phyloP scores from a whole-genome alignment of 345 rosid species.

The Chamaenerion angustifolium region DNA sequence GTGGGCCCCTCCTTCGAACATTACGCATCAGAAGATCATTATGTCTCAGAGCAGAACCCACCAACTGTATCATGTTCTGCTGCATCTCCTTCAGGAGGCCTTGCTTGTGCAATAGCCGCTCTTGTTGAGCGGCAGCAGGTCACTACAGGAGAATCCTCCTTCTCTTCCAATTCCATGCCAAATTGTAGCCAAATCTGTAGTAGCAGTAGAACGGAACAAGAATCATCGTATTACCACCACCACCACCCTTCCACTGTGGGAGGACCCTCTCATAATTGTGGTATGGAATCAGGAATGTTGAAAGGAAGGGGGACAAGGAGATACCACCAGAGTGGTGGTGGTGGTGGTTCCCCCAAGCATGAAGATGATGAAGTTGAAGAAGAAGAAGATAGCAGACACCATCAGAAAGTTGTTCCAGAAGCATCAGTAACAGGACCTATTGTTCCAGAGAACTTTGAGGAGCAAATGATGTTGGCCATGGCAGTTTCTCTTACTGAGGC shows the following conservation, averaged over 20 bases:
- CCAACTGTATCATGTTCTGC: conserved; percentile 30
- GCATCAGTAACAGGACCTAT: conserved; percentile 11
- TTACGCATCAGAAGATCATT: conserved; percentile 27
- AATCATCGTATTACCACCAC: no score
- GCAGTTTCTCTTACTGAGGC: conserved; percentile 85
- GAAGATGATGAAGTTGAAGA: no score
- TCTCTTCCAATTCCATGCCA: not conserved
- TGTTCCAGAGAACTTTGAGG: conserved; percentile 79
- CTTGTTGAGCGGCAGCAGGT: conserved; percentile 77
- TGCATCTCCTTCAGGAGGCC: conserved; percentile 70
- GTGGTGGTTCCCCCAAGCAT: no score
- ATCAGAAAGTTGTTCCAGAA: no score
- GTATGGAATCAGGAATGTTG: no score
- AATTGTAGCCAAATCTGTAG: no score
- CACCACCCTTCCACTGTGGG: no score
- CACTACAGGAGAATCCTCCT: conserved; percentile 37
- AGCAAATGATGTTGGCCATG: conserved; percentile 95
- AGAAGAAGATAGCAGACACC: no score
- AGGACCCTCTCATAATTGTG: no score
- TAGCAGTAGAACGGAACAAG: no score
- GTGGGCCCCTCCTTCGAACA: conserved; percentile 30
- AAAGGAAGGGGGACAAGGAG: no score
- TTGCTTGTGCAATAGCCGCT: conserved; percentile 75
- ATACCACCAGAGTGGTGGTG: no score
- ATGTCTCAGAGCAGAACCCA: conserved; percentile 15